Base-by-base conservation (phyloP, 352 stramenopile species). In the Phytophthora quininea region DNA sequence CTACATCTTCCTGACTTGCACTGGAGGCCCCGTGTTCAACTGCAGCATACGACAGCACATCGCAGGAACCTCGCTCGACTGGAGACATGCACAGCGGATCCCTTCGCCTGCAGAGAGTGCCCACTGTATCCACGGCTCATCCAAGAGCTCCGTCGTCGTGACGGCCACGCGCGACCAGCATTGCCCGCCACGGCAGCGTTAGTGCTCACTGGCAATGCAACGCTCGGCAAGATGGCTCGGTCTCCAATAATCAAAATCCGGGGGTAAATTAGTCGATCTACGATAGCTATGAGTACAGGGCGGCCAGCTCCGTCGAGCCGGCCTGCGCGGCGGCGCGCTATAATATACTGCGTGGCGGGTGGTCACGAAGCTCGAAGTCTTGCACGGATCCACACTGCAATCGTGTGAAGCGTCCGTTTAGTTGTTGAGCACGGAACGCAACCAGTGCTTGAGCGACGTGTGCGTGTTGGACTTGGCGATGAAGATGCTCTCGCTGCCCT, bases 391-490 rank as follows among this genome's bases (percentile, higher is more conserved):
- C 37, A 63, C 58, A 58, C 54, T 73, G 61, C 58, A 30, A 67
- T 66, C 53, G 54, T 37, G 45, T 55, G 58, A n/a, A 38, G 53
- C 50, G 49, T 12, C 19, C 63, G 33, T 15, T 30, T 37, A 82
- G 67, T 79, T 87, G 54, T 86, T 80, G 40, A 92, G 62, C 59
- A 90, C 79, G 9, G 84, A 89, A 32, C 79, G 76, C 49, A 92
- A 58, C 84, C 84, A 92, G 50, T 85, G 78, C 68, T 82, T 87
- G 48, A 92, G 72, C 46, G 80, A 90, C 51, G 73, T 85, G 78
- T 90, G 84, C 55, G 81, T 88, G 64, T 86, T 90, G 30, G 81
- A 86, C 71, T 89, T 89, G 71, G 72, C 71, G 56, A 88, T 82
- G 64, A 89, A 83, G 58, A 83, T 81, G 35, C 65, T 64, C 57